A percentile compares a stretch with the other conserved stretches of the same genome.
These are phyloP conservation scores for Venturia effusa DNA, from an alignment of 2,329 filamentous ascomycete genomes.

Conservation along the genomic window DNA sequence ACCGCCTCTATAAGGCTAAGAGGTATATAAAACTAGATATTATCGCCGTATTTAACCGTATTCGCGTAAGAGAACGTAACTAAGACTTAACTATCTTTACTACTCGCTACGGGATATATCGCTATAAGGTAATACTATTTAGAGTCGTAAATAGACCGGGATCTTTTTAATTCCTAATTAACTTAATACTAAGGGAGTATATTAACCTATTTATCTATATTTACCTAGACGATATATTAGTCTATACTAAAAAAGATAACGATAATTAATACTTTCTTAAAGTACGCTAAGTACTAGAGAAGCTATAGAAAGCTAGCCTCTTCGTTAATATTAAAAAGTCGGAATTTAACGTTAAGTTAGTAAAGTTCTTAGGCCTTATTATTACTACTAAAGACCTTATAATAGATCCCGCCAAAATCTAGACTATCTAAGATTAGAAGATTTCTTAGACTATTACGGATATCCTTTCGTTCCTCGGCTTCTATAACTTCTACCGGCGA, in stretches of 20 bases:
- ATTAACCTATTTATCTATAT: conserved; percentile 17
- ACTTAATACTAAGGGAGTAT: conserved; percentile 15
- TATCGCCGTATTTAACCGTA: conserved; percentile 20
- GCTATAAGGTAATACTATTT: conserved; percentile 29
- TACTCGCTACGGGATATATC: conserved; percentile 21
- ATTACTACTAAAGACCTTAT: conserved; percentile 16
- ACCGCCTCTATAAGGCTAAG: neutral
- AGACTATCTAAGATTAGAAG: conserved; percentile 15
- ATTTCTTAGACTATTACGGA: conserved; percentile 12
- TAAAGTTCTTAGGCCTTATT: conserved; percentile 20
- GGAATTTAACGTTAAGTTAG: conserved; percentile 19
- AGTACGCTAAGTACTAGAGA: conserved; percentile 4
- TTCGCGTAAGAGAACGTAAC: conserved; percentile 24
- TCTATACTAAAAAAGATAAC: too few species aligned
- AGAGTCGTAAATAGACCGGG: conserved; percentile 12
- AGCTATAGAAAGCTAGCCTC: conserved; percentile 9
- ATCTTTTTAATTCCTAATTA: conserved; percentile 17
- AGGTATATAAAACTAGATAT: conserved; percentile 2
- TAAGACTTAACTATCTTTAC: conserved; percentile 24
- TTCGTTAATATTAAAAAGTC: conserved; percentile 17
- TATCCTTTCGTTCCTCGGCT: conserved; percentile 19
- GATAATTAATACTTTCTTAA: conserved; percentile 4
- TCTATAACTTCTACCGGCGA: too few species aligned
- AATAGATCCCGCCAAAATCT: conserved; percentile 16
- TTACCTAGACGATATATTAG: conserved; percentile 18